These are phyloP conservation scores for Polymyxa betae DNA, from an alignment of 208 protist species.

Conservation along the genomic window DNA sequence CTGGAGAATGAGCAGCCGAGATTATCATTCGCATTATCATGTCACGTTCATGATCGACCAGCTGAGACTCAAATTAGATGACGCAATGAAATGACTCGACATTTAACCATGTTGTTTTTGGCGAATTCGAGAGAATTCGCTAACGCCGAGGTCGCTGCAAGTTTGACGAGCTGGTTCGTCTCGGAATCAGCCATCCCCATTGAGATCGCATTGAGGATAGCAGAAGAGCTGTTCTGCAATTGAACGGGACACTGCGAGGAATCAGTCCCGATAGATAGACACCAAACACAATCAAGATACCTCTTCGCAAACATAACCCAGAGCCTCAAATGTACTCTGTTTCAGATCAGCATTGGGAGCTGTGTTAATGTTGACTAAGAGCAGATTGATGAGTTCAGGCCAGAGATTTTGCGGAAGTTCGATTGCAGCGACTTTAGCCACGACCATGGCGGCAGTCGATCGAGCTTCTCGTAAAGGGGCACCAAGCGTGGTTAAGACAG, in stretches of 20 bases:
- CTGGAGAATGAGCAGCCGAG: constrained; percentile 67
- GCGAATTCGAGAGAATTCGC: constrained; percentile 93
- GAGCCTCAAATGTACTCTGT: constrained; percentile 86
- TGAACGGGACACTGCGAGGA: neutral
- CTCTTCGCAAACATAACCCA: constrained; percentile 96
- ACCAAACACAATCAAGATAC: constrained; percentile 66
- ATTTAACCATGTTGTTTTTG: constrained; percentile 81
- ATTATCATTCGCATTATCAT: constrained; percentile 87
- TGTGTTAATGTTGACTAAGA: constrained; percentile 78
- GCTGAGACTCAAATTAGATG: constrained; percentile 5
- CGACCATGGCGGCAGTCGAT: constrained; percentile 85
- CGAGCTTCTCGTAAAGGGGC: constrained; percentile 80
- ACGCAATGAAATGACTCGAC: neutral
- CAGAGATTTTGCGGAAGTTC: constrained; percentile 90
- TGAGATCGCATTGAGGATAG: constrained; percentile 54
- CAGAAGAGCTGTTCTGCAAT: constrained; percentile 2
- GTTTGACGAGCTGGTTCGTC: constrained; percentile 77
- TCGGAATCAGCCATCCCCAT: constrained; percentile 64
- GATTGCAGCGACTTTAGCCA: constrained; percentile 89
- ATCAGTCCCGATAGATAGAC: neutral
- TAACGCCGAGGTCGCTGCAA: constrained; percentile 86
- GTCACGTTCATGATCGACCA: constrained; percentile 83
- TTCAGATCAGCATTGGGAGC: constrained; percentile 77
- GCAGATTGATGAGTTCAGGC: constrained; percentile 83
- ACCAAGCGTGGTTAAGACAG: constrained; percentile 79